Conservation (phyloP, 176 grass and related monocot species). For the Triticum timopheevii region DNA sequence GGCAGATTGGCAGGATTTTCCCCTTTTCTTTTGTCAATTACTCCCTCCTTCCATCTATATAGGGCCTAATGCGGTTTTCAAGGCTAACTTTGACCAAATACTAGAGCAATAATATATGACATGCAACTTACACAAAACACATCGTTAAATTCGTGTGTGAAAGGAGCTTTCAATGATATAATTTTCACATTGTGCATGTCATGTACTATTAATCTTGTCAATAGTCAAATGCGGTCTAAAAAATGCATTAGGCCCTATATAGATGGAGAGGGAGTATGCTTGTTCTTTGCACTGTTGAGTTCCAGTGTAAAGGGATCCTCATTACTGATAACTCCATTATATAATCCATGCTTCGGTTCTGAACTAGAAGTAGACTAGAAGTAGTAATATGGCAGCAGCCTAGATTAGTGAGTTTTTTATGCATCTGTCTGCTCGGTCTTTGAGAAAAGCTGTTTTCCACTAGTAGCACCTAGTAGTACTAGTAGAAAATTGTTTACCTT, state of each 20-base stretch:
- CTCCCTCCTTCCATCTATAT: no score
- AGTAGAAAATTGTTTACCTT: not conserved
- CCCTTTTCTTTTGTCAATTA: not conserved
- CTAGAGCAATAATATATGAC: no score
- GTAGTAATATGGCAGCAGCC: not conserved
- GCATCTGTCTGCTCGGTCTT: conserved; percentile 35
- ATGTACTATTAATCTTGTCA: no score
- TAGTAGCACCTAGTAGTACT: not conserved
- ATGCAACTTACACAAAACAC: no score
- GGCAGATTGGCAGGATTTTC: not conserved
- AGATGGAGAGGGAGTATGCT: no score
- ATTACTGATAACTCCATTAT: conserved; percentile 9
- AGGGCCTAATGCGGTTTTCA: no score
- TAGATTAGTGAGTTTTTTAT: conserved; percentile 37
- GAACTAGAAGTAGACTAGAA: not conserved
- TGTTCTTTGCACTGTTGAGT: conserved; percentile 3
- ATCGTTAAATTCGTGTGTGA: no score
- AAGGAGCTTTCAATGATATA: no score
- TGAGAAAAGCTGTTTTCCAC: conserved; percentile 34
- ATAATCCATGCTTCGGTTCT: conserved; percentile 16
- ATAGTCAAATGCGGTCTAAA: no score
- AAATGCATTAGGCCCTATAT: no score
- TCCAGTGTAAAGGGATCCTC: not conserved
- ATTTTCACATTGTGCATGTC: no score
- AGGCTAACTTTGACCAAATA: no score